These are phyloP conservation scores for Cystobasidium tubakii DNA, from an alignment of 768 basidiomycete species.

Conservation along the genomic window DNA sequence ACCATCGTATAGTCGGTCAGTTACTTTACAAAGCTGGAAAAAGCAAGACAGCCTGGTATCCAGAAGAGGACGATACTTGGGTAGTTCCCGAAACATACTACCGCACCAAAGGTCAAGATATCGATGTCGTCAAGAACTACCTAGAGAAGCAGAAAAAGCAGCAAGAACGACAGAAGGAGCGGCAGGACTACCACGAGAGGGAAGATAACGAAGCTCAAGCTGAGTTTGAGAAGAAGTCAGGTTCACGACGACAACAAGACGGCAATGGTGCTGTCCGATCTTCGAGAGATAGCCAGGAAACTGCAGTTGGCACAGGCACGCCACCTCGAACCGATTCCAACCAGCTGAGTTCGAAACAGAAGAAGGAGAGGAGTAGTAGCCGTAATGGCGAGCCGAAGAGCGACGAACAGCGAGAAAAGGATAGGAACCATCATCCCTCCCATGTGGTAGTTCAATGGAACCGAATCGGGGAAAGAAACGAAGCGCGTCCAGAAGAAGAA, in stretches of 20 bases:
- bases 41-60: slow-evolving; percentile 17
- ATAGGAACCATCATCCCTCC: background rate
- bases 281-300: background rate
- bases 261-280: background rate
- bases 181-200: background rate
- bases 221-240: background rate
- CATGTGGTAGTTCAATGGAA: background rate
- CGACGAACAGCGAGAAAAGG: background rate
- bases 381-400: background rate
- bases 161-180: slow-evolving; percentile 7
- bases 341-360: background rate
- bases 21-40: background rate
- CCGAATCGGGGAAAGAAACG: background rate
- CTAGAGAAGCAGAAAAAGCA: slow-evolving; percentile 23
- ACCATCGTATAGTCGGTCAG: background rate
- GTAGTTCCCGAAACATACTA: slow-evolving; percentile 15
- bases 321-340: background rate
- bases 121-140: slow-evolving; percentile 12
- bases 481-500: background rate
- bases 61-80: slow-evolving; percentile 17
- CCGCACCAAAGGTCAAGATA: slow-evolving; percentile 8
- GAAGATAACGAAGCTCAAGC: slow-evolving; percentile 17
- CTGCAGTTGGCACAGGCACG: background rate
- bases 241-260: background rate
- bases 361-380: background rate